Evolutionary conservation across 768 basidiomycete genomes (phyloP).

Genomic region (Cyclocybe aegerita): DNA sequence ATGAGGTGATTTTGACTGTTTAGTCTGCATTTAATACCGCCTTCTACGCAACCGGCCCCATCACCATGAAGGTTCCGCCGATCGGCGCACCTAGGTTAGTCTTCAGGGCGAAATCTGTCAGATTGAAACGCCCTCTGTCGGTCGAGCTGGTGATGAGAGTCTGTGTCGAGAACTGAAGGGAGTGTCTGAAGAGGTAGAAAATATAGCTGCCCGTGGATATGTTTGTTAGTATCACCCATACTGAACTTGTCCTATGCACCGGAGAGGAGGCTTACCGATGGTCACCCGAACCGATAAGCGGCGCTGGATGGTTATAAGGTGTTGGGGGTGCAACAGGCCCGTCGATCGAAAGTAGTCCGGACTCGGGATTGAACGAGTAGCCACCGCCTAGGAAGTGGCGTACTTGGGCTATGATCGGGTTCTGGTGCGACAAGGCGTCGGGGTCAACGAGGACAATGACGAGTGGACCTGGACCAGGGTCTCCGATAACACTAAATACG

Average conservation of each 20-base stretch:
- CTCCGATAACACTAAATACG: conserved; percentile 26
- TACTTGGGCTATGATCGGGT: conserved; percentile 35
- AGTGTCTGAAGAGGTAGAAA: too few species aligned
- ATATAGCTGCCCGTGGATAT: too few species aligned
- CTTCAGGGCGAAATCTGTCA: not conserved
- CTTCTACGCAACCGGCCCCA: not conserved
- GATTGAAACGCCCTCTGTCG: not conserved
- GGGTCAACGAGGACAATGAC: conserved; percentile 41
- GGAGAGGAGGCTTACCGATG: too few species aligned
- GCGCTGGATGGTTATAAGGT: too few species aligned
- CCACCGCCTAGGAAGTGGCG: conserved; percentile 43
- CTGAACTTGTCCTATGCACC: too few species aligned
- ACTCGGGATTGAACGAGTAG: conserved; percentile 9
- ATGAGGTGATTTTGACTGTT: too few species aligned
- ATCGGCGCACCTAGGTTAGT: not conserved
- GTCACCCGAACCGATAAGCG: too few species aligned
- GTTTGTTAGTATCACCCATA: too few species aligned
- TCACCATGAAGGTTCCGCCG: not conserved
- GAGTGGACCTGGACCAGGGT: conserved; percentile 34
- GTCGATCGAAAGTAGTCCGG: too few species aligned
- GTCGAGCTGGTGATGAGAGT: conserved; percentile 5
- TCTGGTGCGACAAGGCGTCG: conserved; percentile 42
- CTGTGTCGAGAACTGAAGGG: too few species aligned
- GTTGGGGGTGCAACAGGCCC: too few species aligned
- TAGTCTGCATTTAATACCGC: too few species aligned